Conservation (phyloP, 2,329 filamentous ascomycete species). For the Leptographium procerum region DNA sequence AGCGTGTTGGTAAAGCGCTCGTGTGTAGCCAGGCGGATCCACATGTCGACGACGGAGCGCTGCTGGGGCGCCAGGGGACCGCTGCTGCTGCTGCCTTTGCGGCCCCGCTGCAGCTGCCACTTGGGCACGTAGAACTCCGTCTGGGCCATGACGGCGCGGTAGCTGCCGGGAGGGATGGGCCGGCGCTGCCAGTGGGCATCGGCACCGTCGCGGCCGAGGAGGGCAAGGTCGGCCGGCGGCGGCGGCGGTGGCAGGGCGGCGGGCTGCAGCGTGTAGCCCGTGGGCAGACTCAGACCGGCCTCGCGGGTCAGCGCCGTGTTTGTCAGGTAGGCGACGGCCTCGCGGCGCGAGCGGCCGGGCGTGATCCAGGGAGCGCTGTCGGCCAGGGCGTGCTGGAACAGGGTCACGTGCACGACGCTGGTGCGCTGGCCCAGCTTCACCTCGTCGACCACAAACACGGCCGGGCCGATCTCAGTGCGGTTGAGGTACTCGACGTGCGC, state of each 20-base stretch:
- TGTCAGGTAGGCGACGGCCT: slow-evolving; percentile 28
- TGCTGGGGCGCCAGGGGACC: background rate
- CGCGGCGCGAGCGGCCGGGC: slow-evolving; percentile 12
- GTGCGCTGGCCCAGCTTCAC: slow-evolving; percentile 29
- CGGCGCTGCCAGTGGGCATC: slow-evolving; percentile 17
- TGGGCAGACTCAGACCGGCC: slow-evolving; percentile 19
- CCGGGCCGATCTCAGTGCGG: slow-evolving; percentile 26
- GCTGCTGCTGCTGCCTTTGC: background rate
- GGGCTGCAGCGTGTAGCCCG: slow-evolving; percentile 16
- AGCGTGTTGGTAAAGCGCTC: slow-evolving; percentile 52
- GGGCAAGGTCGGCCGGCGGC: slow-evolving; percentile 14
- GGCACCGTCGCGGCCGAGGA: slow-evolving; percentile 6
- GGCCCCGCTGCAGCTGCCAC: background rate
- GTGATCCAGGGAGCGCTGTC: background rate
- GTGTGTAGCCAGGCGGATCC: slow-evolving; percentile 50
- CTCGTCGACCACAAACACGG: slow-evolving; percentile 27
- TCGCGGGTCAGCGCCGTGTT: slow-evolving; percentile 22
- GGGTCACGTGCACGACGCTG: slow-evolving; percentile 29
- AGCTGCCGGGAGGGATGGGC: slow-evolving; percentile 6
- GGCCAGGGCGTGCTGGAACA: slow-evolving; percentile 25
- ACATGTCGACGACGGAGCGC: slow-evolving; percentile 45
- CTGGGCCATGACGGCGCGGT: slow-evolving; percentile 18
- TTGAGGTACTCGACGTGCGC: slow-evolving; percentile 30
- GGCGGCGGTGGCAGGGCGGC: slow-evolving; percentile 12
- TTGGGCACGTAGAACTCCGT: slow-evolving; percentile 20